A percentile compares a stretch with the other conserved stretches of the same genome.
phyloP scores from a whole-genome alignment of 108 stramenopile species.

The Fragilariopsis cylindrus region DNA sequence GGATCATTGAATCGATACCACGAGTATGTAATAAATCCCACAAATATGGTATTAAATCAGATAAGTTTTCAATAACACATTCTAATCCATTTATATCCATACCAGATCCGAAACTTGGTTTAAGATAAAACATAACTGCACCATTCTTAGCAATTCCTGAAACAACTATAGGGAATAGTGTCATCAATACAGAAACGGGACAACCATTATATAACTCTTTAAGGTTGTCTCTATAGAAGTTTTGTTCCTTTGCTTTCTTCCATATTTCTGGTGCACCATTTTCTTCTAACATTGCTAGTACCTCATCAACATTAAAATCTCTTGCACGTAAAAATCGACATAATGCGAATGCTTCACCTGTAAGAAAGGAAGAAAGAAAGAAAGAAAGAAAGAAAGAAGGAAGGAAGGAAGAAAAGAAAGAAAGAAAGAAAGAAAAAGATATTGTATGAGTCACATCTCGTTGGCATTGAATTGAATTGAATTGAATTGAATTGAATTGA shows the following conservation, averaged over 20 bases:
- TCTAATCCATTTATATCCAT: neutral
- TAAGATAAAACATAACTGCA: conserved; percentile 19
- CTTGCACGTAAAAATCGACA: conserved; percentile 30
- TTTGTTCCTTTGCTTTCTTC: neutral
- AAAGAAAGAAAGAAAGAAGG: no score
- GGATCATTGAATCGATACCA: conserved; percentile 1
- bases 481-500: no score
- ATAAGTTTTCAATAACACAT: conserved; percentile 6
- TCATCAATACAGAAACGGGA: conserved; percentile 20
- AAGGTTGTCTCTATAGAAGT: conserved; percentile 11
- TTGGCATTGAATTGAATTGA: no score
- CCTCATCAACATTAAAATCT: conserved; percentile 18
- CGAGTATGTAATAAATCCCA: conserved; percentile 17
- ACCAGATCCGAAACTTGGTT: neutral
- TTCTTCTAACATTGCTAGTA: conserved; percentile 5
- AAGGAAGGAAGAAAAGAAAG: no score
- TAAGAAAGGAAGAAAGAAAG: no score
- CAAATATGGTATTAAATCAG: neutral
- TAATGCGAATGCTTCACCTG: conserved; percentile 19
- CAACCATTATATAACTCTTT: conserved; percentile 8
- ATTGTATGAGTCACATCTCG: no score
- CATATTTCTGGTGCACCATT: conserved; percentile 8
- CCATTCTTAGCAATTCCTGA: conserved; percentile 30
- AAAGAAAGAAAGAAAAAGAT: no score
- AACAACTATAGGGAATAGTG: conserved; percentile 13